Conservation (phyloP, 805 yeast species). For the Saccharomyces cerevisiae region DNA sequence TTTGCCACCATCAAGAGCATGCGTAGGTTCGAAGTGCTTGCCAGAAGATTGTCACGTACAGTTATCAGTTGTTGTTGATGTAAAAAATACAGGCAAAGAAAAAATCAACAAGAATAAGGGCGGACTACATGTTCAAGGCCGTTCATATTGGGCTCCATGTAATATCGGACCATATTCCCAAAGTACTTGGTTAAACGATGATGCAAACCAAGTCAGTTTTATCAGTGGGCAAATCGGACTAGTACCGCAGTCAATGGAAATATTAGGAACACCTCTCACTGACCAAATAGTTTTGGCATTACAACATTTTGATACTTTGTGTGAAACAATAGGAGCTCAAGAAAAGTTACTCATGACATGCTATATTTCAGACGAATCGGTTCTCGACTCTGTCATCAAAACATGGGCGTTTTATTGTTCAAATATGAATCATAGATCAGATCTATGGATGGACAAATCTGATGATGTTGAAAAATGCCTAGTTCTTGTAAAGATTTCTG, state of each 20-base stretch:
- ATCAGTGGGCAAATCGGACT: constrained; percentile 91
- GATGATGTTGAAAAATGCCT: constrained; percentile 28
- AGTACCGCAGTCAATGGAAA: constrained; percentile 59
- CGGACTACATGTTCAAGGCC: constrained; percentile 86
- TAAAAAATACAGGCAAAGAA: neutral
- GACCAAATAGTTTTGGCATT: constrained; percentile 48
- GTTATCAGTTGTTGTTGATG: constrained; percentile 51
- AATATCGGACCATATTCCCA: constrained; percentile 98
- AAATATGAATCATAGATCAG: constrained; percentile 14
- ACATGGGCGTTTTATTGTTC: constrained; percentile 42
- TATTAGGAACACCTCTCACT: constrained; percentile 26
- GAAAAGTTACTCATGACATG: constrained; percentile 45
- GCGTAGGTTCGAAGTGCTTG: constrained; percentile 56
- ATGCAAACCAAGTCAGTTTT: constrained; percentile 43
- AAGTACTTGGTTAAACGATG: constrained; percentile 42
- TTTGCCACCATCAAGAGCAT: constrained; percentile 82
- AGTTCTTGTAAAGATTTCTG: constrained; percentile 46
- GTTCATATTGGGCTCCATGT: constrained; percentile 97
- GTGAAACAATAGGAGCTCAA: constrained; percentile 41
- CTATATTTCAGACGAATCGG: constrained; percentile 36
- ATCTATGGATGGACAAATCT: constrained; percentile 20
- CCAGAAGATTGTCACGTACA: constrained; percentile 27
- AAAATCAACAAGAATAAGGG: constrained; percentile 32
- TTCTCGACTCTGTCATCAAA: constrained; percentile 27
- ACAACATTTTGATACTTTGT: constrained; percentile 65